phyloP scores from a whole-genome alignment of 441 rosid genomes.

The Francoa sonchifolia region DNA sequence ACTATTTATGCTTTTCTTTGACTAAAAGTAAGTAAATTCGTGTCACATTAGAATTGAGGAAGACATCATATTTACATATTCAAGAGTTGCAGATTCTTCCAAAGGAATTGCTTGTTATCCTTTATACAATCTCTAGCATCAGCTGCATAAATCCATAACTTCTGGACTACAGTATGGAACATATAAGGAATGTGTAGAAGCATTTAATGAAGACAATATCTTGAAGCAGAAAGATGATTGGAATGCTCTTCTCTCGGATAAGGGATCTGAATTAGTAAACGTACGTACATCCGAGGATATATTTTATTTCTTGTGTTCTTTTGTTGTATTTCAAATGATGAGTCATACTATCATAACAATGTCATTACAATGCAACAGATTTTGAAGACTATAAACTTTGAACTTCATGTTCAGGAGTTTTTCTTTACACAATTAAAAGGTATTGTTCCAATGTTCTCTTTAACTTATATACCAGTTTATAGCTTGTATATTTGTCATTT shows the following conservation, averaged over 20 bases:
- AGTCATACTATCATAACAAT: background rate
- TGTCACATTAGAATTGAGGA: no score
- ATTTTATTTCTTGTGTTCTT: background rate
- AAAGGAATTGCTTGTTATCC: slow-evolving; percentile 11
- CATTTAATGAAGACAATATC: slow-evolving; percentile 2
- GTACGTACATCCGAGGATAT: background rate
- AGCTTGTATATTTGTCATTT: background rate
- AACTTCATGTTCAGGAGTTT: slow-evolving; percentile 18
- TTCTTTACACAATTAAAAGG: slow-evolving; percentile 15
- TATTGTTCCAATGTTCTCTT: background rate
- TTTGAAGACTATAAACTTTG: slow-evolving; percentile 10
- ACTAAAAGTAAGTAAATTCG: no score
- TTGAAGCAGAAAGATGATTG: slow-evolving; percentile 1
- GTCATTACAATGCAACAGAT: slow-evolving; percentile 5
- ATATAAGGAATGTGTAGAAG: background rate
- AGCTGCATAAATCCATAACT: slow-evolving; percentile 8
- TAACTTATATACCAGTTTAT: background rate
- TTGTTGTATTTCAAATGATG: background rate
- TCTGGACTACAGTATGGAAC: slow-evolving; percentile 1
- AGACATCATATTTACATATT: background rate
- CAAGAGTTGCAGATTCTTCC: slow-evolving; percentile 3
- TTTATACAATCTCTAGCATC: slow-evolving; percentile 13
- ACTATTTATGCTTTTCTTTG: no score
- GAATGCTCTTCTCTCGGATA: slow-evolving; percentile 4
- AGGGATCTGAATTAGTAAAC: slow-evolving; percentile 12